Conservation (phyloP, 441 rosid genomes). For the Jatropha podagrica region DNA sequence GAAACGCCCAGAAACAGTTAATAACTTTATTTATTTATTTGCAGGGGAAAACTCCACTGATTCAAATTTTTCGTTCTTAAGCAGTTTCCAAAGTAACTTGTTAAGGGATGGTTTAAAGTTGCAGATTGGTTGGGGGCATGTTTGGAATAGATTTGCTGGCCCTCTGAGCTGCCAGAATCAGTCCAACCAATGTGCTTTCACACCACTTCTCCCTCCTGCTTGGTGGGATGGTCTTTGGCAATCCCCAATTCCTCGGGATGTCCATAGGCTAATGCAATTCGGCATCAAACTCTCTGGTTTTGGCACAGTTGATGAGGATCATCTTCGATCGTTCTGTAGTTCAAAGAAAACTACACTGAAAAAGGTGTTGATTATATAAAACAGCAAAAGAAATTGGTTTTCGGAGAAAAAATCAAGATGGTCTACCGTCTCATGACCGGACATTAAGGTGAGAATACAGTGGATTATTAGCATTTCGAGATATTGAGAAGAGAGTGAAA, state of each 20-base stretch:
- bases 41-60: conserved; percentile 60
- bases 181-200: conserved; percentile 73
- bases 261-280: conserved; percentile 52
- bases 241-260: conserved; percentile 75
- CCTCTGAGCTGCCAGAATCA: conserved; percentile 81
- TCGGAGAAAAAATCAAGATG: conserved; percentile 5
- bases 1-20: conserved; percentile 4
- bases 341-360: conserved; percentile 52
- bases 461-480: too few relatives aligned
- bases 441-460: too few relatives aligned
- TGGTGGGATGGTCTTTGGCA: conserved; percentile 99
- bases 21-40: not conserved
- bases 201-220: conserved; percentile 88
- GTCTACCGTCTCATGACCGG: not conserved
- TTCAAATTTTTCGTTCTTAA: conserved; percentile 63
- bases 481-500: too few relatives aligned
- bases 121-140: conserved; percentile 96
- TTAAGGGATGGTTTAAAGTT: conserved; percentile 63
- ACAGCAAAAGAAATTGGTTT: not conserved
- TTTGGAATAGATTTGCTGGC: conserved; percentile 92
- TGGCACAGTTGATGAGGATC: conserved; percentile 65
- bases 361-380: conserved; percentile 45
- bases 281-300: conserved; percentile 72
- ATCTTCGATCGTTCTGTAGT: conserved; percentile 56
- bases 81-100: conserved; percentile 83